phyloP scores from a whole-genome alignment of 1,284 basidiomycete species.

The Sparassis latifolia region DNA sequence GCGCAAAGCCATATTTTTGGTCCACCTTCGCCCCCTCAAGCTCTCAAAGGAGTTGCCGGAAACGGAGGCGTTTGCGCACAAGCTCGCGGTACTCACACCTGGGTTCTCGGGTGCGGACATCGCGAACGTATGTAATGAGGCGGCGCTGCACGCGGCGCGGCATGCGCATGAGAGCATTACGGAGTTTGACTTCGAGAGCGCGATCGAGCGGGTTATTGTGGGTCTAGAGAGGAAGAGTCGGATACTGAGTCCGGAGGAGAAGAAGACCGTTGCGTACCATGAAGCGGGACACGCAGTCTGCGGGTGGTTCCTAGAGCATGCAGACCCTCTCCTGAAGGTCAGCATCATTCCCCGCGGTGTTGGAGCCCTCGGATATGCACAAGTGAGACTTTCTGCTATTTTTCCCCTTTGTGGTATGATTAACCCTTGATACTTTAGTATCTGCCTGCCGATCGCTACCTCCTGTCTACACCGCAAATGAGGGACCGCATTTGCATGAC shows the following conservation, averaged over 20 bases:
- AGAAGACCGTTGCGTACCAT: constrained; percentile 98
- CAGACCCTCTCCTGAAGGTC: constrained; percentile 95
- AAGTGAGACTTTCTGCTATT: constrained; percentile 41
- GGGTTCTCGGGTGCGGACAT: constrained; percentile 99
- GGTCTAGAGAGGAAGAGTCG: constrained; percentile 95
- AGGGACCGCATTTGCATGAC: constrained; percentile 98
- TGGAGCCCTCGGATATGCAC: constrained; percentile 94
- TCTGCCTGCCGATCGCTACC: constrained; percentile 92
- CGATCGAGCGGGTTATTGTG: constrained; percentile 97
- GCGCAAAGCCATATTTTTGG: constrained; percentile 89
- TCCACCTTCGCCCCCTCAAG: constrained; percentile 86
- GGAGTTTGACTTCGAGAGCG: constrained; percentile 90
- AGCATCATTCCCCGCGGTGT: constrained; percentile 97
- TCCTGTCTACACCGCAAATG: constrained; percentile 94
- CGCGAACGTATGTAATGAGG: constrained; percentile 98
- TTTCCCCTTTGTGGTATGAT: background rate
- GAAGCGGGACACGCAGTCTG: constrained; percentile 98
- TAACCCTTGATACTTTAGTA: constrained; percentile 48
- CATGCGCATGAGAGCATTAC: constrained; percentile 75
- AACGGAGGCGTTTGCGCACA: constrained; percentile 70
- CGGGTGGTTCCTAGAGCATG: constrained; percentile 97
- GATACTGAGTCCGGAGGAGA: constrained; percentile 92
- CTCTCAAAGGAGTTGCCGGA: constrained; percentile 57
- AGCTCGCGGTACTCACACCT: constrained; percentile 92
- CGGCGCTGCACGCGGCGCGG: constrained; percentile 91